Evolutionary conservation across 2,329 filamentous ascomycete genomes (phyloP).

Genomic region (Fusarium udum): DNA sequence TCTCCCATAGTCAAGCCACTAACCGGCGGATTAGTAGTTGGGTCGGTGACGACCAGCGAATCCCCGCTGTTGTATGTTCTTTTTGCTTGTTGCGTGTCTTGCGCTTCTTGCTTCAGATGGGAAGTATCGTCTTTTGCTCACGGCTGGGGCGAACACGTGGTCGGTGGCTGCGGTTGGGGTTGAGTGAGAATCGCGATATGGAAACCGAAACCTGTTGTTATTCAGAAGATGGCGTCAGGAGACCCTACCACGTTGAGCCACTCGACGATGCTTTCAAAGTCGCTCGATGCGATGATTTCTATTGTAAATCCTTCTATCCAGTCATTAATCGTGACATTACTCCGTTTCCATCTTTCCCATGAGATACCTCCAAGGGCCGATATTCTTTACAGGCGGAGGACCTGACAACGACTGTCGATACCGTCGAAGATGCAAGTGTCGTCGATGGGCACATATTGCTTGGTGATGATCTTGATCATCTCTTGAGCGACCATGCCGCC

Average conservation of each 20-base stretch:
- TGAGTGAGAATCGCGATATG: background rate
- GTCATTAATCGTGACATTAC: constrained; percentile 17
- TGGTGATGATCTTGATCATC: constrained; percentile 86
- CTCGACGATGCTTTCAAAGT: background rate
- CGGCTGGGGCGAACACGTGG: background rate
- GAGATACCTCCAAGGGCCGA: background rate
- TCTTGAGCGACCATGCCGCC: constrained; percentile 98
- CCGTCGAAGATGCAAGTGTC: constrained; percentile 78
- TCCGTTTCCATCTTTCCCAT: background rate
- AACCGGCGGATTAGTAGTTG: constrained; percentile 35
- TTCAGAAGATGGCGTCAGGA: background rate
- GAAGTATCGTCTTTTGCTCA: background rate
- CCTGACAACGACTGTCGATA: constrained; percentile 69
- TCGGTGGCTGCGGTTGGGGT: background rate
- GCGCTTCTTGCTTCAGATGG: background rate
- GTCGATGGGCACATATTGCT: constrained; percentile 76
- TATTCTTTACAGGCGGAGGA: constrained; percentile 59
- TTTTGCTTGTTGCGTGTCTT: background rate
- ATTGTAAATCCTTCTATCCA: constrained; percentile 17
- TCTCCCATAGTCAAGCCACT: constrained; percentile 34
- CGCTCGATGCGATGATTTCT: background rate
- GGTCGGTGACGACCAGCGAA: constrained; percentile 37
- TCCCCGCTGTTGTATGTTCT: constrained; percentile 36
- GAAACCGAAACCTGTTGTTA: background rate
- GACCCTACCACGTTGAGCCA: background rate